Evolutionary conservation across 805 yeast species (phyloP), one percentile per base, ranked within the genome.

Genomic region (Kurtzmaniella fragi): DNA sequence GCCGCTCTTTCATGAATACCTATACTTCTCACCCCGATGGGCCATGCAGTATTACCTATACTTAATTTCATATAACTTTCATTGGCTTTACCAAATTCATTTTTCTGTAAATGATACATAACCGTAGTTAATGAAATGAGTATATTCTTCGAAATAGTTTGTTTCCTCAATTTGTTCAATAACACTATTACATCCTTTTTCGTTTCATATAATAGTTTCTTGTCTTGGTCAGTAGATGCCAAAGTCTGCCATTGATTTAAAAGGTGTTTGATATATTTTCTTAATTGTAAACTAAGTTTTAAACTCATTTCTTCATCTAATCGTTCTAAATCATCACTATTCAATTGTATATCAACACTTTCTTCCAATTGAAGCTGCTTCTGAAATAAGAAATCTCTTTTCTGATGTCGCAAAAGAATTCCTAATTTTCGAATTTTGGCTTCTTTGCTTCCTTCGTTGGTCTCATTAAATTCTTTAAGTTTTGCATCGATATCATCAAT

Each of bases 41-140:
- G 96, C 95, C 95, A 88, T 4, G 93, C 90, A 2, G 84, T 87
- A 48, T 86, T 85, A 1, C 96, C 96, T 13, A 88, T 82, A 52
- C 91, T 82, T 41, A 88, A 61, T 45, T 82, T 75, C 67, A 87
- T 63, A 49, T 88, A 88, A 17, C 80, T 68, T 50, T 85, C 86
- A 42, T 75, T 75, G 4, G 91, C 87, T 37, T 62, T 62, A 28
- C 56, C 53, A 46, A 57, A 78, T 28, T 78, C 71, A 12, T 56
- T 51, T 9, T 61, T 52, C 56, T 87, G 95, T n/a, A 84, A 39
- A 49, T 80, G 71, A 45, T 73, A 68, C 7, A 82, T 48, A 1
- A 84, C 73, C 0, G 86, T 81, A 3, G 80, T 63, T 26, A 88
- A 58, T 1, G 84, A 73, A 0, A 73, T 72, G 31, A 78, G 56